Evolutionary conservation across 768 basidiomycete species (phyloP), one percentile per base, ranked within the genome.

Genomic region (Harrya chromipes): DNA sequence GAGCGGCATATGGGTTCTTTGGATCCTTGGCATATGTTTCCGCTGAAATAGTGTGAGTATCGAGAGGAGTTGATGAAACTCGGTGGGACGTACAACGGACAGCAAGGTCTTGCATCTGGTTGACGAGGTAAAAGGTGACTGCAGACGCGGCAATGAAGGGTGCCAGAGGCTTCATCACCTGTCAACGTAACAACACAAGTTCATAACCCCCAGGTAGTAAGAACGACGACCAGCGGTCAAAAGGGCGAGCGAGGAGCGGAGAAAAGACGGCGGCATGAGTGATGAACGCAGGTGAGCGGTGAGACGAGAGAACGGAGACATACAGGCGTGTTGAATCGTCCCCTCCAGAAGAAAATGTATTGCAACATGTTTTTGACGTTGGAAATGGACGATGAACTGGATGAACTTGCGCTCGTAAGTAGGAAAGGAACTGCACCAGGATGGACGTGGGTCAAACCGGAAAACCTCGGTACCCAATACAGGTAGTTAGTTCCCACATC

Each of bases 1-100:
- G 79, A 20, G 82, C 82, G 10, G 84, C 85, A 69, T 90, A 88
- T 33, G 89, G 90, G 77, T 92, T 92, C 64, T 82, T 82, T 29
- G 89, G 81, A 66, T 91, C 86, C 59, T 82, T 84, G 57, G 81
- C 80, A 66, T 79, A 90, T 62, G 75, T 68, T 54, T 79, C 78
- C 51, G 87, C 88, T 88, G 52, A 21, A 50, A 35, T 43, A 34
- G 36, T 27, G 19, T 58, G 26, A 63, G 7, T 12, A 7, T 7
- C 1, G 26, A 40, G 38, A 4, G 8, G 3, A 6, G 46, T 4
- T 5, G 12, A 21, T 4, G 11, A 33, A 12, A 41, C 12, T 2
- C 27, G 16, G 24, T 33, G 41, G 35, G 1, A 83, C 90, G 64
- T 66, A 92, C 90, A 83, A 68, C 81, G 75, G 49, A 91, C 78